Evolutionary conservation across 176 grass and related monocot genomes (phyloP), one percentile per base, ranked within the genome.

Genomic region (Calamus simplicifolius): DNA sequence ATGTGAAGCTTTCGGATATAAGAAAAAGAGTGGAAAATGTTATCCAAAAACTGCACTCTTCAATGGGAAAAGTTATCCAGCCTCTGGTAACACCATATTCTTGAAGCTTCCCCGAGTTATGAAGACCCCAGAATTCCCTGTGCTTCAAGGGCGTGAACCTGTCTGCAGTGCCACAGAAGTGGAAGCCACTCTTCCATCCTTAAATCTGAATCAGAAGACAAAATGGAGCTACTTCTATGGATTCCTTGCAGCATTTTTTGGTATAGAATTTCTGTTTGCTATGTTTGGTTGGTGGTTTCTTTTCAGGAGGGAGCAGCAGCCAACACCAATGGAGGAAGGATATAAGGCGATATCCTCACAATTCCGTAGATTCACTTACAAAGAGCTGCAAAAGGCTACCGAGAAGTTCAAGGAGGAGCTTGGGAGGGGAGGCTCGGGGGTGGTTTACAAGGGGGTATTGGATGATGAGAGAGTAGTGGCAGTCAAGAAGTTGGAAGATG

Each of bases 1-100:
- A 2, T 88, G 89, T 31, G 43, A 79, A 69, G 84, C 53, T 1
- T 23, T 23, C 2, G 16, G 87, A 87, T 17, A 66, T 25, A 6
- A 5, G 43, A 23, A 23, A 23, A 68, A 3, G 13, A 19, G 28
- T 1, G 30, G 72, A 48, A 0, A 5, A 0, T 74, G 72, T 48
- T 67, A 49, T 29, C 51, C 13, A 4, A 75, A 75, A 30, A 16
- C 4, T 51, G 4, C 15, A 10, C 35, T 76, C 16, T 68, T 76
- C 13, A 76, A 76, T 76, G 63, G 73, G 67, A 68, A 59, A 52
- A 59, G 30, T 25, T 59, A 29, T 19, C 14, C 26, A 29, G 0
- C 3, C 1, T 4, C 38, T 6, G 0, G 1, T 10, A 26, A 52
- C 25, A 53, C 13, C 55, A 68, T 35, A 10, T 61, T 35, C 28